Percentiles rank a stretch among this genome's conserved stretches.
These are phyloP conservation scores for Polymyxa betae DNA, from an alignment of 208 protist genomes.

Conservation along the genomic window DNA sequence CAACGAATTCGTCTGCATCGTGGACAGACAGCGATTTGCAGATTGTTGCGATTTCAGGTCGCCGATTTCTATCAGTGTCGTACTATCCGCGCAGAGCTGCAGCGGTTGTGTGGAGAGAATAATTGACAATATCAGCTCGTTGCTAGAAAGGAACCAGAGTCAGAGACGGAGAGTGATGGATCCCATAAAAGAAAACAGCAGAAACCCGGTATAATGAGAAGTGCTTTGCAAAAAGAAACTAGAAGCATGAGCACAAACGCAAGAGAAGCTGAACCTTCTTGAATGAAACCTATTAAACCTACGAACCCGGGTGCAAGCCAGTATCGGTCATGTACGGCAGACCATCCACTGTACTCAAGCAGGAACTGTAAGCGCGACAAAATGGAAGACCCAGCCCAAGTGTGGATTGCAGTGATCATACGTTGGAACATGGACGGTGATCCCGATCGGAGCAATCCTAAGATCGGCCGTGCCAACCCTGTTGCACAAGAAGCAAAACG, in stretches of 20 bases:
- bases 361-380: slow-evolving; percentile 21
- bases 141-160: too few relatives aligned
- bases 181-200: too few relatives aligned
- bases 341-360: background rate
- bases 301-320: background rate
- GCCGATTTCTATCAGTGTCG: too few relatives aligned
- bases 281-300: background rate
- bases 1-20: too few relatives aligned
- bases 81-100: background rate
- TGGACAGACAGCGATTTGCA: too few relatives aligned
- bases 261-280: background rate
- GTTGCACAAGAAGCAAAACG: background rate
- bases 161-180: too few relatives aligned
- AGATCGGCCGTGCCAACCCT: background rate
- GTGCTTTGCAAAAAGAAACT: too few relatives aligned
- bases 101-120: background rate
- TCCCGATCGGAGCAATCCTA: background rate
- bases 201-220: too few relatives aligned
- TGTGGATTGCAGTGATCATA: background rate
- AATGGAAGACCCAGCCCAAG: background rate
- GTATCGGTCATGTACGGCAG: background rate
- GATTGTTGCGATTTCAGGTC: too few relatives aligned
- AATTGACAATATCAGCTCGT: background rate
- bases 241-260: too few relatives aligned
- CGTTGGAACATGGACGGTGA: background rate